Evolutionary conservation across 805 yeast species (phyloP).

Genomic region (Cyberlindnera maclurae): DNA sequence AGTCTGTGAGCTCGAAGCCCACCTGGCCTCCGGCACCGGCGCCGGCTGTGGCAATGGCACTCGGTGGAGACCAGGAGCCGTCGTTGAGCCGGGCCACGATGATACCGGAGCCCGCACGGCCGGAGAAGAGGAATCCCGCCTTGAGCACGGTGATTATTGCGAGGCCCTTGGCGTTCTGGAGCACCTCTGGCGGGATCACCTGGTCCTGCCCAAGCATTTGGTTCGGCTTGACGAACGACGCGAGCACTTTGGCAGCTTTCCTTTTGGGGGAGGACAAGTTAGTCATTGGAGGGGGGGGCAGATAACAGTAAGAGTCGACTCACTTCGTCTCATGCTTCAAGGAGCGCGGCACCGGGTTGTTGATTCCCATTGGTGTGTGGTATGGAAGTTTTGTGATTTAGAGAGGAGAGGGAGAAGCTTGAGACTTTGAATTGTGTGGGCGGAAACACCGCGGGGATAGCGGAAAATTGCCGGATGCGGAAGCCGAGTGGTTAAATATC

Average conservation of each 20-base stretch:
- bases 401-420: too few relatives aligned
- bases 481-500: too few relatives aligned
- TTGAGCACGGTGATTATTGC: conserved; percentile 91
- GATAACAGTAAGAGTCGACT: conserved; percentile 26
- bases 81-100: conserved; percentile 91
- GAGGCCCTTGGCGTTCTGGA: conserved; percentile 86
- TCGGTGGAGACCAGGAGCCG: conserved; percentile 96
- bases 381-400: too few relatives aligned
- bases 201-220: conserved; percentile 84
- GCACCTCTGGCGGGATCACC: conserved; percentile 82
- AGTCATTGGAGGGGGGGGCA: not conserved
- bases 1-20: conserved; percentile 94
- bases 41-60: conserved; percentile 93
- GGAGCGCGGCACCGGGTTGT: conserved; percentile 92
- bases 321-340: conserved; percentile 80
- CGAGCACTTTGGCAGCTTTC: conserved; percentile 87
- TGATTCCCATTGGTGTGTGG: conserved; percentile 59
- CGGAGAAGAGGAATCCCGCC: conserved; percentile 94
- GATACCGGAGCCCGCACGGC: conserved; percentile 96
- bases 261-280: conserved; percentile 27
- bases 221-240: conserved; percentile 91
- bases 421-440: too few relatives aligned
- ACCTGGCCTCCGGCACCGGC: conserved; percentile 99
- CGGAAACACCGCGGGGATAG: too few relatives aligned
- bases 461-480: too few relatives aligned